Evolutionary conservation across 192 early-diverging fungal genomes (phyloP).

Genomic region (Coemansia aciculifera): DNA sequence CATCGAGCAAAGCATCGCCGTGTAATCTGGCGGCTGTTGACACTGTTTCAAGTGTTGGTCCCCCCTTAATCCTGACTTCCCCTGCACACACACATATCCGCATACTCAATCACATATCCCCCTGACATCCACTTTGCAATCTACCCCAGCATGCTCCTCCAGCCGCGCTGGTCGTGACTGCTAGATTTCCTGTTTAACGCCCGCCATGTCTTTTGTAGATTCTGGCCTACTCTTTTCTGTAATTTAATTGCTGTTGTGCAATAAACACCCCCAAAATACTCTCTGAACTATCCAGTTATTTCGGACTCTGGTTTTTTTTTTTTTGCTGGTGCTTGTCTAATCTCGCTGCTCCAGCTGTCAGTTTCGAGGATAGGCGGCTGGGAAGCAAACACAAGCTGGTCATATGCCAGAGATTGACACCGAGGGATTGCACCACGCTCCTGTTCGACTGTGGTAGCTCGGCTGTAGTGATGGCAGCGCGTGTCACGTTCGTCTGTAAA

Average conservation of each 20-base stretch:
- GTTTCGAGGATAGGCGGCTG: background rate
- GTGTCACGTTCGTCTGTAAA: background rate
- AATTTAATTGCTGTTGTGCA: background rate
- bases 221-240: constrained; percentile 4
- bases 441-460: background rate
- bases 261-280: background rate
- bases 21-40: constrained; percentile 3
- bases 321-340: background rate
- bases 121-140: constrained; percentile 4
- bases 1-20: constrained; percentile 49
- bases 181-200: background rate
- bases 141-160: background rate
- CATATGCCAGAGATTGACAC: background rate
- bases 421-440: background rate
- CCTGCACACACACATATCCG: constrained; percentile 7
- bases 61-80: background rate
- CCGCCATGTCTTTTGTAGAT: background rate
- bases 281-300: background rate
- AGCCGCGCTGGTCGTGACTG: constrained; percentile 11
- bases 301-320: background rate
- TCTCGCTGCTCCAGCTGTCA: background rate
- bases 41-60: constrained; percentile 22
- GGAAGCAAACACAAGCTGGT: background rate
- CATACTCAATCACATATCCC: constrained; percentile 11
- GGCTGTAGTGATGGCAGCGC: background rate